Percentiles rank a stretch among this genome's conserved stretches.
These are phyloP conservation scores for Starmera stellimalicola DNA, from an alignment of 1,139 yeast genomes.

Conservation along the genomic window DNA sequence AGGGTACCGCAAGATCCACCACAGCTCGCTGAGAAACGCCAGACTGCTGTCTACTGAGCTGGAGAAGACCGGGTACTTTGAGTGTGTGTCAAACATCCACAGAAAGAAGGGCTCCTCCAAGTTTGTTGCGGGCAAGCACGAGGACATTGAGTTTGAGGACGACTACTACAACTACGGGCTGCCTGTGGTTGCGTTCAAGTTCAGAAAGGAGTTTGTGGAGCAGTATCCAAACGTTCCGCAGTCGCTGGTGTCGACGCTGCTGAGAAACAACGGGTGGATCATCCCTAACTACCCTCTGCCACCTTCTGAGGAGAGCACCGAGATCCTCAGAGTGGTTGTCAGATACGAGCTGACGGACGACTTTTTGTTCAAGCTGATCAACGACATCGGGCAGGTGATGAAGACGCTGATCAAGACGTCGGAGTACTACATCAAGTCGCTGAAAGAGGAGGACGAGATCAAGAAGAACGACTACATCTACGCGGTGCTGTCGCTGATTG, in stretches of 20 bases:
- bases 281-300: constrained; percentile 88
- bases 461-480: constrained; percentile 25
- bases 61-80: constrained; percentile 59
- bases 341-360: constrained; percentile 64
- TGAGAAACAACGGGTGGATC: constrained; percentile 79
- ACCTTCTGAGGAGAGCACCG: constrained; percentile 38
- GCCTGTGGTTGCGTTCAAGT: constrained; percentile 83
- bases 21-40: constrained; percentile 57
- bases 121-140: constrained; percentile 15
- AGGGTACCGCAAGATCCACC: constrained; percentile 61
- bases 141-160: constrained; percentile 26
- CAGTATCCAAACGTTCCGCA: constrained; percentile 83
- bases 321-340: constrained; percentile 79
- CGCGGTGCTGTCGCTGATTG: constrained; percentile 27
- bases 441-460: constrained; percentile 5
- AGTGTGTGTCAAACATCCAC: constrained; percentile 72
- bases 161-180: constrained; percentile 59
- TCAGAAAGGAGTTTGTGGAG: constrained; percentile 46
- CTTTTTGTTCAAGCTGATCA: constrained; percentile 62
- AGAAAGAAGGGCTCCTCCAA: constrained; percentile 33
- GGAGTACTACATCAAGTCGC: constrained; percentile 24
- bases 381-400: constrained; percentile 48
- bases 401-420: constrained; percentile 43
- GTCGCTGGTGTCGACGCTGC: constrained; percentile 57
- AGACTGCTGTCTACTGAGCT: constrained; percentile 56